Percentiles rank a stretch among this genome's conserved stretches.
Evolutionary conservation across 2,329 filamentous ascomycete species (phyloP).

Genomic region (Fusarium transvaalense): DNA sequence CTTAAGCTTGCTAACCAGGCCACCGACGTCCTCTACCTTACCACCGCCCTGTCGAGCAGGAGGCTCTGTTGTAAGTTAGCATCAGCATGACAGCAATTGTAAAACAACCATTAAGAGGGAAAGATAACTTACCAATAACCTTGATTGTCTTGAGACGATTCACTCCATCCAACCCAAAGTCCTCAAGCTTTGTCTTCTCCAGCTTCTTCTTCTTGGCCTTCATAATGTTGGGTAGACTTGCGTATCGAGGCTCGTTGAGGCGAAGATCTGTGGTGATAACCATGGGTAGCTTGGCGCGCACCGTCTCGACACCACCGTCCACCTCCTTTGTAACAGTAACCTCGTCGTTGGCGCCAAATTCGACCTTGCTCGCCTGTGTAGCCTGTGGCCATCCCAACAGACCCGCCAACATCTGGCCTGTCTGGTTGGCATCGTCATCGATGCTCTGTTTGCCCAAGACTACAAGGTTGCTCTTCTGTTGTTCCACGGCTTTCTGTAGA

Average conservation of each 20-base stretch:
- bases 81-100: background rate
- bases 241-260: slow-evolving; percentile 94
- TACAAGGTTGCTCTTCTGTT: slow-evolving; percentile 90
- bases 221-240: slow-evolving; percentile 98
- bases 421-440: slow-evolving; percentile 95
- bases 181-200: slow-evolving; percentile 88
- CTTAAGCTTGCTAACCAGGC: slow-evolving; percentile 93
- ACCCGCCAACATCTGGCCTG: slow-evolving; percentile 97
- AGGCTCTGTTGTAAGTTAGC: slow-evolving; percentile 71
- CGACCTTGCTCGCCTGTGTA: slow-evolving; percentile 89
- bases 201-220: slow-evolving; percentile 99
- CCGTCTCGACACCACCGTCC: slow-evolving; percentile 93
- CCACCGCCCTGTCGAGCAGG: slow-evolving; percentile 89
- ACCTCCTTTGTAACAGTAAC: slow-evolving; percentile 91
- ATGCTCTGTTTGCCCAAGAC: slow-evolving; percentile 98
- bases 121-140: slow-evolving; percentile 75
- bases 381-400: slow-evolving; percentile 94
- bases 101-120: background rate
- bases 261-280: slow-evolving; percentile 95
- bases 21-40: slow-evolving; percentile 97
- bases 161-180: slow-evolving; percentile 81
- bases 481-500: slow-evolving; percentile 80
- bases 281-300: slow-evolving; percentile 87
- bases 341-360: slow-evolving; percentile 76
- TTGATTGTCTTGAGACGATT: slow-evolving; percentile 89